Evolutionary conservation across 306 rosid species (phyloP).

Genomic region (Trichosanthes cucumerina): DNA sequence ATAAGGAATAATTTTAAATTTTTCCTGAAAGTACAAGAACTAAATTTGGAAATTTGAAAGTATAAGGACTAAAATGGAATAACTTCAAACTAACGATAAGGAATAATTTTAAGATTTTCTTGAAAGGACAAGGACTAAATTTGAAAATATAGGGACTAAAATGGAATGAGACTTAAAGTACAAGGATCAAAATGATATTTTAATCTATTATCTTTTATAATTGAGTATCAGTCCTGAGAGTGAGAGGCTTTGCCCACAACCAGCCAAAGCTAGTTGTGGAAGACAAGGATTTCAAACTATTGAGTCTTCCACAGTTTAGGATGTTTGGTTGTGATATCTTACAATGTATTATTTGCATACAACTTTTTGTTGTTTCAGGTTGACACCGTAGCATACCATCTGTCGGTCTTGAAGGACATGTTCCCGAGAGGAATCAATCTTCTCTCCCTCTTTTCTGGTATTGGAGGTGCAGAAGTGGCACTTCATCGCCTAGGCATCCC

Average conservation of each 20-base stretch:
- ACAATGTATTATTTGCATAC: not conserved
- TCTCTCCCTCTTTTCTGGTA: constrained; percentile 91
- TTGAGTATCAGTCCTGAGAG: not conserved
- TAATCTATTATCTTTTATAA: not conserved
- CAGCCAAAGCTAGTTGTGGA: not conserved
- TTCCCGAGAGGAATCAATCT: constrained; percentile 74
- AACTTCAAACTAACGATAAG: not conserved
- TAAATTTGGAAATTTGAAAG: too few species aligned
- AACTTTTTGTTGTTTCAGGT: constrained; percentile 42
- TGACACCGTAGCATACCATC: constrained; percentile 89
- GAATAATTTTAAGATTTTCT: too few species aligned
- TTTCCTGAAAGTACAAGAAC: too few species aligned
- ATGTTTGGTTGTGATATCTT: not conserved
- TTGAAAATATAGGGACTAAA: too few species aligned
- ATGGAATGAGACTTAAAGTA: too few species aligned
- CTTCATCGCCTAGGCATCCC: constrained; percentile 78
- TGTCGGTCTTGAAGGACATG: constrained; percentile 69
- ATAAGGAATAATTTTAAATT: not conserved
- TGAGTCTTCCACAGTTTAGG: not conserved
- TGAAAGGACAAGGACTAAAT: too few species aligned
- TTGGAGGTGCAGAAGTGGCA: constrained; percentile 95
- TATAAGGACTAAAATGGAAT: too few species aligned
- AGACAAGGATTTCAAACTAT: not conserved
- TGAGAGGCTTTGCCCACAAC: not conserved
- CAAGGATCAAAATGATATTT: not conserved